A percentile compares a stretch with the other conserved stretches of the same genome.
Conservation (phyloP, 225 moss, liverwort and hornwort genomes). For the Antitrichia curtipendula region DNA sequence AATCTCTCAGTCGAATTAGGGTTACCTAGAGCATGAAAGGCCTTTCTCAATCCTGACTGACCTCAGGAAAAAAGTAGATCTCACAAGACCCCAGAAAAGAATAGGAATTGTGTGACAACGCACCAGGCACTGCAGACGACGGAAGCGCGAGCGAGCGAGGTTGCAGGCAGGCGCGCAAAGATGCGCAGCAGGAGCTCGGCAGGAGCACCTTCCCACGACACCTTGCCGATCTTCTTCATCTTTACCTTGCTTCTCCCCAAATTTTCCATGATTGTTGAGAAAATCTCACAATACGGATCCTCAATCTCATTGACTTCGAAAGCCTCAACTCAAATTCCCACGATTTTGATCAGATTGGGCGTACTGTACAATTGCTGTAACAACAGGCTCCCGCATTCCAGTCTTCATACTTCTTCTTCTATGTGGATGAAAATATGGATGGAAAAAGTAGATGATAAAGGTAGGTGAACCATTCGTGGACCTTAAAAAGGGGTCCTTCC, state of each 20-base stretch:
- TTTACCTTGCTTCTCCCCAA: neutral
- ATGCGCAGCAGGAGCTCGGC: constrained; percentile 18
- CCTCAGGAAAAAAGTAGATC: neutral
- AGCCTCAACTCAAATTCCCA: neutral
- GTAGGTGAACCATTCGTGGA: no score
- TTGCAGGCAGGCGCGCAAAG: constrained; percentile 22
- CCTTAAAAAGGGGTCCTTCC: no score
- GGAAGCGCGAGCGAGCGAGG: constrained; percentile 16
- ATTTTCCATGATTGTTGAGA: neutral
- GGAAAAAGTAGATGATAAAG: neutral
- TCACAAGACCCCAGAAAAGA: neutral
- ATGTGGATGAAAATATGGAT: neutral
- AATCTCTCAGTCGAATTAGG: neutral
- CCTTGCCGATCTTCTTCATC: neutral
- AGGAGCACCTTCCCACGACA: neutral
- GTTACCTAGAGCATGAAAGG: neutral
- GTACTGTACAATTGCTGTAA: neutral
- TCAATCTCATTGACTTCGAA: neutral
- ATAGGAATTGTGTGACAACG: neutral
- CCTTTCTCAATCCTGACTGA: neutral
- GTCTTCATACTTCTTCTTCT: neutral
- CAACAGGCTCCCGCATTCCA: neutral
- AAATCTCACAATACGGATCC: neutral
- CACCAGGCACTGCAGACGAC: constrained; percentile 38
- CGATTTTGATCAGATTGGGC: neutral